Percentiles rank a stretch among this genome's conserved stretches.
These are phyloP conservation scores for Penicillium cinerascens DNA, from an alignment of 495 filamentous ascomycete genomes.

Conservation along the genomic window DNA sequence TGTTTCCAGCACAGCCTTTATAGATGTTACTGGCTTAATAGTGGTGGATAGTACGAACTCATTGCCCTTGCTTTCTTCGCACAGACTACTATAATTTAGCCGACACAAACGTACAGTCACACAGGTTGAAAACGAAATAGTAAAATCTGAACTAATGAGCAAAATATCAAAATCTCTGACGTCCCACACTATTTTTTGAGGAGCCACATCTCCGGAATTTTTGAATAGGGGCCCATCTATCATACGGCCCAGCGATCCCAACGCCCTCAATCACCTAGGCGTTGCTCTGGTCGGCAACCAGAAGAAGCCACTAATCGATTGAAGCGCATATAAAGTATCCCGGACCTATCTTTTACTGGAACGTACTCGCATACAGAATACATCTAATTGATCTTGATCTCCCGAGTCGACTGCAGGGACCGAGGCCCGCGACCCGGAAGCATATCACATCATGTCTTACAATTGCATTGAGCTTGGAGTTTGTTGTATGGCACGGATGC, in stretches of 20 bases:
- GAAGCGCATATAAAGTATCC: conserved; percentile 3
- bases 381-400: neutral
- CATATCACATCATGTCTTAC: conserved; percentile 31
- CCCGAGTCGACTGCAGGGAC: neutral
- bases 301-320: conserved; percentile 90
- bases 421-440: neutral
- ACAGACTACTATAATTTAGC: too few relatives aligned
- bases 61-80: too few relatives aligned
- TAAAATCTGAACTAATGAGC: too few relatives aligned
- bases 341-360: neutral
- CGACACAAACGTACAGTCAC: too few relatives aligned
- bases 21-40: too few relatives aligned
- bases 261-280: conserved; percentile 73
- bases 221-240: conserved; percentile 56
- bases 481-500: conserved; percentile 35
- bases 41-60: too few relatives aligned
- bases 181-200: neutral
- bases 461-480: conserved; percentile 47
- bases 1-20: neutral
- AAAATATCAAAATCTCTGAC: too few relatives aligned
- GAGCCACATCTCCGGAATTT: neutral
- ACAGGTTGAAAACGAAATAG: too few relatives aligned
- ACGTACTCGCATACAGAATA: neutral
- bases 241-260: conserved; percentile 69
- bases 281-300: conserved; percentile 80